Conservation (phyloP, 345 rosid genomes). For the Citrus mangshanensis region DNA sequence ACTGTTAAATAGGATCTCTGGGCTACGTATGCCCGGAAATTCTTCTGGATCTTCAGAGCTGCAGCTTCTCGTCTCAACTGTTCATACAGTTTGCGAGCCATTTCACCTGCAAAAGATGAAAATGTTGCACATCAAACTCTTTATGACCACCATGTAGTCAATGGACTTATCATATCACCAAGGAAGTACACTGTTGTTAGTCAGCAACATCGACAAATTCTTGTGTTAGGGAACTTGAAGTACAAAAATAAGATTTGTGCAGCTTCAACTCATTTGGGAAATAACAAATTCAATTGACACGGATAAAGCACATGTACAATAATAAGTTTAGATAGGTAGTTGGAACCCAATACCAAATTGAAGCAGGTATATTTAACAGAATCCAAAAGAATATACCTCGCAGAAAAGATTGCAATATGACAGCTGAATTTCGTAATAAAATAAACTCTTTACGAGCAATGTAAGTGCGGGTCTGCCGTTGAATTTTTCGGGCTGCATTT, state of each 20-base stretch:
- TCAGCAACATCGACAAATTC: not conserved
- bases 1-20: slow-evolving; percentile 47
- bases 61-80: slow-evolving; percentile 68
- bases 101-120: slow-evolving; percentile 40
- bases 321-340: not conserved
- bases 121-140: not conserved
- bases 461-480: slow-evolving; percentile 69
- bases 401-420: slow-evolving; percentile 62
- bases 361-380: slow-evolving; percentile 5
- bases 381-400: slow-evolving; percentile 52
- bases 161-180: not conserved
- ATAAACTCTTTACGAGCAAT: slow-evolving; percentile 70
- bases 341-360: not conserved
- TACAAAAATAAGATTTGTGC: not conserved
- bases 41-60: slow-evolving; percentile 81
- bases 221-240: not conserved
- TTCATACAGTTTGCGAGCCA: slow-evolving; percentile 57
- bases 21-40: slow-evolving; percentile 54
- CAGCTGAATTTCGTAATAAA: slow-evolving; percentile 62
- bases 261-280: not conserved
- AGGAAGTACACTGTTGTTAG: not conserved
- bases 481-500: slow-evolving; percentile 89
- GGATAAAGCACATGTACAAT: not conserved
- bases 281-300: not conserved
- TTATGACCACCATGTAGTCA: not conserved